phyloP scores from a whole-genome alignment of 2,329 filamentous ascomycete genomes.

The Alternaria brassicicola region DNA sequence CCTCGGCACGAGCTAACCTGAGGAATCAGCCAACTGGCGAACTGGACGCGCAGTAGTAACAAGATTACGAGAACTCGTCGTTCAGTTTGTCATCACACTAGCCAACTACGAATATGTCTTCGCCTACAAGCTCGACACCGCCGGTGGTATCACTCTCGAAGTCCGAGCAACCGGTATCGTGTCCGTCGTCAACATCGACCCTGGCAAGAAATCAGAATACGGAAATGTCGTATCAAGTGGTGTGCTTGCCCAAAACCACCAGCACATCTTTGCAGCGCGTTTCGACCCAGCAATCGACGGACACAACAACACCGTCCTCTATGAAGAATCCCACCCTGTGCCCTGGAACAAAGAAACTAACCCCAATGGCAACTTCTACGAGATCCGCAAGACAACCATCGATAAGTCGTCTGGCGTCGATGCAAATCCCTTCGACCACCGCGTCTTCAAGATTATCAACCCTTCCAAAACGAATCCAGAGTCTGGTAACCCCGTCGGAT shows the following conservation, averaged over 20 bases:
- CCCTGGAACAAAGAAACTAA: constrained; percentile 61
- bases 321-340: constrained; percentile 60
- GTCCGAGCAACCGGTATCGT: constrained; percentile 71
- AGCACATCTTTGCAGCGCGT: constrained; percentile 65
- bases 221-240: constrained; percentile 70
- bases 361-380: constrained; percentile 66
- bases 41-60: constrained; percentile 67
- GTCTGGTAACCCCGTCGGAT: constrained; percentile 54
- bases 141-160: constrained; percentile 66
- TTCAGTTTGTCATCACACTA: constrained; percentile 72
- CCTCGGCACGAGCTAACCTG: background rate
- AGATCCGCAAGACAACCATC: constrained; percentile 58
- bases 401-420: constrained; percentile 57
- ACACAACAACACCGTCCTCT: constrained; percentile 59
- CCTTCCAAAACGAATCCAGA: constrained; percentile 53
- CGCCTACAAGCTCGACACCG: constrained; percentile 68
- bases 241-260: constrained; percentile 71
- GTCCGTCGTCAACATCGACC: constrained; percentile 65
- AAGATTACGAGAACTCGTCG: constrained; percentile 65
- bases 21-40: constrained; percentile 59
- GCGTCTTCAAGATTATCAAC: constrained; percentile 62
- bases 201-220: constrained; percentile 59
- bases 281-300: constrained; percentile 70
- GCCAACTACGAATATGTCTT: constrained; percentile 76
- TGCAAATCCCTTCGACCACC: constrained; percentile 61